Evolutionary conservation across 208 protist species (phyloP).

Genomic region (Endotrypanum monterogeii): DNA sequence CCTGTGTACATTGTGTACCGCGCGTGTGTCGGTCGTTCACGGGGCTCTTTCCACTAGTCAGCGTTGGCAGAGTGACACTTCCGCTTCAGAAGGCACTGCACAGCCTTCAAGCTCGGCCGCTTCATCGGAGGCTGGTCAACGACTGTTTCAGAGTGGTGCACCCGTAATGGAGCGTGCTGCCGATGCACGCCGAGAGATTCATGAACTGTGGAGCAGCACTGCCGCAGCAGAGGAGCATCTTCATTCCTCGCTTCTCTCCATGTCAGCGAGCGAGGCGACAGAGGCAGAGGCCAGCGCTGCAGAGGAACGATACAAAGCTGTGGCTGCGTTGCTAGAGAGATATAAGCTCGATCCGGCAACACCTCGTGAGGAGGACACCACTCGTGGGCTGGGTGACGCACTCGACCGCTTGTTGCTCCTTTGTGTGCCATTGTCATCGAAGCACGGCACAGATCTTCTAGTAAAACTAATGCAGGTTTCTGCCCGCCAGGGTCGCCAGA

Average conservation of each 20-base stretch:
- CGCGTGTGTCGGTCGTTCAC: neutral
- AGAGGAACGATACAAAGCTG: slow-evolving; percentile 28
- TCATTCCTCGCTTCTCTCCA: slow-evolving; percentile 5
- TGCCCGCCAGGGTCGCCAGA: slow-evolving; percentile 58
- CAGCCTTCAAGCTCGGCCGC: neutral
- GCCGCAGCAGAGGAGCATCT: slow-evolving; percentile 17
- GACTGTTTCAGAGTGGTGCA: neutral
- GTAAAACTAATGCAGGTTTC: slow-evolving; percentile 65
- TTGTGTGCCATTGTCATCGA: slow-evolving; percentile 61
- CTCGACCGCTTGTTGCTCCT: slow-evolving; percentile 85
- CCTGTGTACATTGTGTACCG: neutral
- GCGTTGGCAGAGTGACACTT: slow-evolving; percentile 8
- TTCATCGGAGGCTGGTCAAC: neutral
- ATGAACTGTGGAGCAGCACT: slow-evolving; percentile 57
- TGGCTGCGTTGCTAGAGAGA: slow-evolving; percentile 42
- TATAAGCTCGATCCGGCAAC: slow-evolving; percentile 63
- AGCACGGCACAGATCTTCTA: slow-evolving; percentile 45
- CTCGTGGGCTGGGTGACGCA: slow-evolving; percentile 79
- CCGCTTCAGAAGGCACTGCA: slow-evolving; percentile 1
- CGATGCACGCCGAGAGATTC: slow-evolving; percentile 70
- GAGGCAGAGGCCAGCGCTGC: slow-evolving; percentile 21
- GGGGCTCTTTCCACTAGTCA: slow-evolving; percentile 1
- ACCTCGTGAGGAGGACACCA: slow-evolving; percentile 76
- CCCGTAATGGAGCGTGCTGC: slow-evolving; percentile 72
- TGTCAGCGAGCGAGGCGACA: slow-evolving; percentile 3